Percentiles rank a stretch among this genome's conserved stretches.
Conservation (phyloP, 129 eudicot genomes). For the Scalesia atractyloides region DNA sequence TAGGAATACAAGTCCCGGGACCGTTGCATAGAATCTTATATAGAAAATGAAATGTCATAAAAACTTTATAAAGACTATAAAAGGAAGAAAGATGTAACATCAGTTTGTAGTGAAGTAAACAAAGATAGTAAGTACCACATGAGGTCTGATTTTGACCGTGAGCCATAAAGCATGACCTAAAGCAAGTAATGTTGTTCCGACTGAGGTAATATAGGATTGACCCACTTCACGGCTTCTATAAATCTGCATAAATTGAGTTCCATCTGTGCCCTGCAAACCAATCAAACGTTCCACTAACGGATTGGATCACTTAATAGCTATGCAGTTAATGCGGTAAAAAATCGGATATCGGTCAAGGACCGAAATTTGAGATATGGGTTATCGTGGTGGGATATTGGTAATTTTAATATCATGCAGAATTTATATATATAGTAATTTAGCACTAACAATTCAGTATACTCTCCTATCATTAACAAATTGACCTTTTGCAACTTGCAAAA, state of each 20-base stretch:
- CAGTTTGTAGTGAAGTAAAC: constrained; percentile 3
- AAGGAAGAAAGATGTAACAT: not conserved
- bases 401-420: too few relatives aligned
- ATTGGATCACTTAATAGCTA: not conserved
- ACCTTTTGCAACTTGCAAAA: too few relatives aligned
- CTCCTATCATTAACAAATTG: too few relatives aligned
- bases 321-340: too few relatives aligned
- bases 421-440: too few relatives aligned
- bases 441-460: too few relatives aligned
- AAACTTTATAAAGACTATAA: constrained; percentile 1
- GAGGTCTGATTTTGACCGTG: constrained; percentile 74
- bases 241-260: constrained; percentile 61
- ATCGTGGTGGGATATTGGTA: too few relatives aligned
- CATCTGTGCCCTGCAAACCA: constrained; percentile 37
- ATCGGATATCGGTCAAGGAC: too few relatives aligned
- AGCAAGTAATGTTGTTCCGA: constrained; percentile 72
- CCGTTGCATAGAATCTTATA: constrained; percentile 75
- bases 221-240: constrained; percentile 91
- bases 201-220: constrained; percentile 75
- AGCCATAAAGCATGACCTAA: constrained; percentile 75
- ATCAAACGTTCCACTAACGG: not conserved
- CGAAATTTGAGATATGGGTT: too few relatives aligned
- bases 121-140: constrained; percentile 54
- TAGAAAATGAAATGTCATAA: not conserved
- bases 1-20: constrained; percentile 83